Conservation (phyloP, 768 basidiomycete genomes). For the Macrolepiota dolichaula region DNA sequence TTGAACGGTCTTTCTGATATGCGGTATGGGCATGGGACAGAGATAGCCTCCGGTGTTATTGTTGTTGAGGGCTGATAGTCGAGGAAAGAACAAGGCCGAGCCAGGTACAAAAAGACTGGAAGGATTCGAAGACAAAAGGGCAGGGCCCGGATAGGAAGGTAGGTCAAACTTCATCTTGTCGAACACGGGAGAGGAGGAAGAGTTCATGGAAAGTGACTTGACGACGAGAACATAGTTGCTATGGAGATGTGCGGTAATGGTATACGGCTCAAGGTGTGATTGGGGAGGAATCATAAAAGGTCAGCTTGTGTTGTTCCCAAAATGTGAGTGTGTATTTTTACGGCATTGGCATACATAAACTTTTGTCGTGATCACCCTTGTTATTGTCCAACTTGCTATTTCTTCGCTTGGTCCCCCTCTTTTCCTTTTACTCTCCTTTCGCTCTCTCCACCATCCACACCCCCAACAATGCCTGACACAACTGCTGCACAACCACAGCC, state of each 20-base stretch:
- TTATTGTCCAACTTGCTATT: slow-evolving; percentile 14
- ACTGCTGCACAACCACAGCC: slow-evolving; percentile 17
- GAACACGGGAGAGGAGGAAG: neutral
- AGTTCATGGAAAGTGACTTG: neutral
- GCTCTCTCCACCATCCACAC: slow-evolving; percentile 13
- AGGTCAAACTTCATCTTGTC: neutral
- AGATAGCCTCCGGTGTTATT: neutral
- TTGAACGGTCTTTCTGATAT: neutral
- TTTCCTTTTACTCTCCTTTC: slow-evolving; percentile 16
- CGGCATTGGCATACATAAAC: slow-evolving; percentile 14
- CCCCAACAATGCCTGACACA: slow-evolving; percentile 23
- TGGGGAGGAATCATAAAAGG: neutral
- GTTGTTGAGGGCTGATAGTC: too few relatives aligned
- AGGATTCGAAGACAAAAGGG: neutral
- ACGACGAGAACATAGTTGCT: slow-evolving; percentile 10
- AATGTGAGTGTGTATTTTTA: slow-evolving; percentile 13
- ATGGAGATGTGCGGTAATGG: slow-evolving; percentile 9
- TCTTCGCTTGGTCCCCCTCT: slow-evolving; percentile 4
- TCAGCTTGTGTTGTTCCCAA: slow-evolving; percentile 8
- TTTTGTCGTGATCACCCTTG: slow-evolving; percentile 8
- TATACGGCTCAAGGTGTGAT: neutral
- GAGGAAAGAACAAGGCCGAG: neutral
- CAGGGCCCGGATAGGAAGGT: neutral
- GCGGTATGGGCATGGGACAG: neutral
- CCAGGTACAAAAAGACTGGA: neutral